Conservation (phyloP, 2,329 filamentous ascomycete genomes). For the Xylariaceae sp. region DNA sequence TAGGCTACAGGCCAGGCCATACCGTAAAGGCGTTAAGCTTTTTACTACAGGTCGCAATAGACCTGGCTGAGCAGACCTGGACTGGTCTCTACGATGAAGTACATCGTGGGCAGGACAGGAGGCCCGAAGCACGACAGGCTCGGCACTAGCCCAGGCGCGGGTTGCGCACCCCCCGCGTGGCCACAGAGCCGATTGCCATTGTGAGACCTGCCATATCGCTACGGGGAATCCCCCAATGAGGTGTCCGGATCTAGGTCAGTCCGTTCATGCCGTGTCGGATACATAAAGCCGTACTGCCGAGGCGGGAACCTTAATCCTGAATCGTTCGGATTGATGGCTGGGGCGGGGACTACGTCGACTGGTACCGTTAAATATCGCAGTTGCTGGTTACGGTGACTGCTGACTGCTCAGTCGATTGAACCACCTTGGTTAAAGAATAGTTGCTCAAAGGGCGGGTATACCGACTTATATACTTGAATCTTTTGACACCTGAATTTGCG, state of each 20-base stretch:
- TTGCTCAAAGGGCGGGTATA: neutral
- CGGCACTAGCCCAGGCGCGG: neutral
- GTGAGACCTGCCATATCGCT: neutral
- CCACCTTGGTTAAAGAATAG: neutral
- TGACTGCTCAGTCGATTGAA: neutral
- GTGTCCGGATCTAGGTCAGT: neutral
- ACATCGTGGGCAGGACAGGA: neutral
- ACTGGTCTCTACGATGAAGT: neutral
- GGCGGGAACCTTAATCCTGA: neutral
- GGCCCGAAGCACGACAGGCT: neutral
- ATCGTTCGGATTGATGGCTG: neutral
- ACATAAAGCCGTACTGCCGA: neutral
- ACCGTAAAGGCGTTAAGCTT: neutral
- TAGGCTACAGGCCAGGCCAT: no score
- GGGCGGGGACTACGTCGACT: neutral
- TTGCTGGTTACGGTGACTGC: neutral
- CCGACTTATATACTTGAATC: neutral
- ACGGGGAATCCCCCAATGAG: neutral
- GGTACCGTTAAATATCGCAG: neutral
- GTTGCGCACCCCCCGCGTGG: neutral
- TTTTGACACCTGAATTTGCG: neutral
- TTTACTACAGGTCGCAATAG: conserved; percentile 4
- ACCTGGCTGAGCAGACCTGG: conserved; percentile 3
- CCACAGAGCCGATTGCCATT: neutral
- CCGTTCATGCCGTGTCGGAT: neutral